Evolutionary conservation across 2,329 filamentous ascomycete species (phyloP), one percentile per base, ranked within the genome.

Genomic region (Delphinella strobiligena): DNA sequence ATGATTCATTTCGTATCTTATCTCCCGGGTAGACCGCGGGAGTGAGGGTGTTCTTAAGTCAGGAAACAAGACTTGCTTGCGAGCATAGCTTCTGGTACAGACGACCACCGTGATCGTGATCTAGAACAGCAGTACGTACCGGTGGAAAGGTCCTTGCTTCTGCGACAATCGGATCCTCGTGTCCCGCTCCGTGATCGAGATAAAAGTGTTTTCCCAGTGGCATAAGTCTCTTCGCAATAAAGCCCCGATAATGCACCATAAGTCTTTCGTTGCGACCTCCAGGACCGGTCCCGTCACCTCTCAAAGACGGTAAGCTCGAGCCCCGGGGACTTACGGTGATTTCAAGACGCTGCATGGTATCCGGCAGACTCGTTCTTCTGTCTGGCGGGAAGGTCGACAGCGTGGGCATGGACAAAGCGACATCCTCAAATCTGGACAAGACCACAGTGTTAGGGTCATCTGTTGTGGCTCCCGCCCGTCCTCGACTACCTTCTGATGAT

Each of bases 361-460:
- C 40, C 4, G 38, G 45, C 16, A 47, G 29, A 22, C 45, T 47
- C 22, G 37, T 38, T 27, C 45, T 32, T 11, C 45, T 33, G 22
- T 41, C 45, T 4, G 31, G 16, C 11, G 39, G 29, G 19, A 41
- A 43, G 24, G 31, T 22, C 5, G 42, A 17, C 15, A 44, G 34
- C n/a, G 38, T 43, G 4, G 48, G 39, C 3, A 40, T 32, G 3
- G 43, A 37, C 7, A 53, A 30, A 4, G 50, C 45, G 10, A 40
- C 42, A 24, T 73, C 69, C 47, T 71, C 67, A 36, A 73, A 72
- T 11, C 59, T 60, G 40, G 64, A 62, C 41, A 74, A 45, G 15
- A 73, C 64, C 5, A 73, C 62, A 12, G 64, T 60, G 42, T 72
- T 69, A 16, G 67, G 63, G 48, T 72, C 68, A n/a, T 41, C 39